These are phyloP conservation scores for Ogataea hybrid DNA, from an alignment of 1,139 yeast species.

Conservation along the genomic window DNA sequence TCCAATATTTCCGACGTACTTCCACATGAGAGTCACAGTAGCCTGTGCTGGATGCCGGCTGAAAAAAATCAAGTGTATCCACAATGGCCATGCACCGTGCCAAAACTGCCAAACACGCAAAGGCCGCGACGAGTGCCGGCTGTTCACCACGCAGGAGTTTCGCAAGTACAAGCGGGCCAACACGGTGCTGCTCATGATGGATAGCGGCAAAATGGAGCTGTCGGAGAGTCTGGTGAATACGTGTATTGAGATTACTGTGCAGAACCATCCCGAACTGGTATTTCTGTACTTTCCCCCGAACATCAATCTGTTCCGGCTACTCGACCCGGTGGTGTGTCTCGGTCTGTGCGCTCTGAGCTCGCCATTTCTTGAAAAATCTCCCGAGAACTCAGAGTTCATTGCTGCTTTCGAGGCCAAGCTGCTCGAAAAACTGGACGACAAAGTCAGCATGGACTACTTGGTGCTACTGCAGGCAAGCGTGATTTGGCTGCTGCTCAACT, in stretches of 20 bases:
- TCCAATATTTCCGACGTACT: background rate
- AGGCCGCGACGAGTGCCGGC: slow-evolving; percentile 9
- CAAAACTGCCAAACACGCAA: slow-evolving; percentile 12
- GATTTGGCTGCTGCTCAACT: slow-evolving; percentile 13
- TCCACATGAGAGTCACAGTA: slow-evolving; percentile 16
- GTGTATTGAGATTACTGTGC: slow-evolving; percentile 9
- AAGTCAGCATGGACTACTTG: slow-evolving; percentile 8
- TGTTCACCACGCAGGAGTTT: slow-evolving; percentile 18
- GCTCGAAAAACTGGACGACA: slow-evolving; percentile 9
- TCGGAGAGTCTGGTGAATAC: background rate
- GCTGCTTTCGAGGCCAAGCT: slow-evolving; percentile 11
- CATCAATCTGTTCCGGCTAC: slow-evolving; percentile 9
- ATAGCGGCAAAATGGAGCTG: slow-evolving; percentile 1
- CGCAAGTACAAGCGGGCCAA: slow-evolving; percentile 9
- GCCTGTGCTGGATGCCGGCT: slow-evolving; percentile 18
- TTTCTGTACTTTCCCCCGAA: slow-evolving; percentile 8
- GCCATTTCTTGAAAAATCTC: slow-evolving; percentile 5
- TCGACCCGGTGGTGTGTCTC: slow-evolving; percentile 13
- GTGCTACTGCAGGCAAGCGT: slow-evolving; percentile 15
- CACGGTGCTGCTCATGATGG: background rate
- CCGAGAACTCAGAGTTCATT: slow-evolving; percentile 1
- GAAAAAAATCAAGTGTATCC: slow-evolving; percentile 18
- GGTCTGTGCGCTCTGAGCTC: slow-evolving; percentile 12
- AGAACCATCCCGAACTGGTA: slow-evolving; percentile 19
- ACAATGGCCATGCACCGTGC: slow-evolving; percentile 16